A percentile compares a stretch with the other conserved stretches of the same genome.
phyloP scores from a whole-genome alignment of 192 early-diverging fungal species.

The Umbelopsis vinacea region DNA sequence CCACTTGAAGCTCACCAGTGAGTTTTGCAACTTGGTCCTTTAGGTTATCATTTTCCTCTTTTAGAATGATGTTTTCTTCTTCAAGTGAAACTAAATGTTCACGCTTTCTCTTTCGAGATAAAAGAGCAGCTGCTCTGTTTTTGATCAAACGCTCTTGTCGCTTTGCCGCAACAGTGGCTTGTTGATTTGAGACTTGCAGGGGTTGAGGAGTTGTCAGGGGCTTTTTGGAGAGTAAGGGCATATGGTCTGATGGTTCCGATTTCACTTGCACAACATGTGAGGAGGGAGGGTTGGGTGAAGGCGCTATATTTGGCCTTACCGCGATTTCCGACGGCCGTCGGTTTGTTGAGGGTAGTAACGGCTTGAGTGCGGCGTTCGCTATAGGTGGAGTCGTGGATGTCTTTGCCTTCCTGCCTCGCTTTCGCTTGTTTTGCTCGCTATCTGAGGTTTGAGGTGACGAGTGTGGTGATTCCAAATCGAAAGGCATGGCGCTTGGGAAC shows the following conservation, averaged over 20 bases:
- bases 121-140: conserved; percentile 87
- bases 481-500: background rate
- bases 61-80: conserved; percentile 52
- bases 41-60: conserved; percentile 64
- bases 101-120: conserved; percentile 88
- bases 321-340: conserved; percentile 21
- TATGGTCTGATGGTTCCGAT: background rate
- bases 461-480: conserved; percentile 3
- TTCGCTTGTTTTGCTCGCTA: conserved; percentile 33
- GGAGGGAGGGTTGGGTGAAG: conserved; percentile 19
- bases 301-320: conserved; percentile 3
- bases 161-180: conserved; percentile 62
- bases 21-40: conserved; percentile 50
- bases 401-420: conserved; percentile 36
- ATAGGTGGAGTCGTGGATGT: background rate
- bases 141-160: conserved; percentile 88
- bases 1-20: conserved; percentile 13
- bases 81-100: conserved; percentile 84
- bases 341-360: background rate
- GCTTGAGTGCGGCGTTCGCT: background rate
- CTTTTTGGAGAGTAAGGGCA: background rate
- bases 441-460: conserved; percentile 27
- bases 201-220: conserved; percentile 23
- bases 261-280: conserved; percentile 11
- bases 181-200: conserved; percentile 40